phyloP scores from a whole-genome alignment of 2,329 filamentous ascomycete genomes.

The Zelopaecilomyces penicillatus region DNA sequence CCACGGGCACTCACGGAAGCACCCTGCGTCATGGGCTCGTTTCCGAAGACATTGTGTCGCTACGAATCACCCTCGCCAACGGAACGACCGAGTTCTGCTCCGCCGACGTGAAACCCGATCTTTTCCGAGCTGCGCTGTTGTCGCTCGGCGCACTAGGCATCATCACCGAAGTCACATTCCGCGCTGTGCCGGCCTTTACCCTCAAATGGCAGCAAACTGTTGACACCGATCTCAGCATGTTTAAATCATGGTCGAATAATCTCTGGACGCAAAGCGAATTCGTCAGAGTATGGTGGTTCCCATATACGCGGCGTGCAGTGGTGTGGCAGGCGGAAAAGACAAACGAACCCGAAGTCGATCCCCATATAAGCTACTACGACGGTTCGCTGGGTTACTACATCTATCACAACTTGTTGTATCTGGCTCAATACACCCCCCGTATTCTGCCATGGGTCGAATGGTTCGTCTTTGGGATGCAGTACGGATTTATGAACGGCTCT shows the following conservation, averaged over 20 bases:
- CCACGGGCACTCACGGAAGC: slow-evolving; percentile 88
- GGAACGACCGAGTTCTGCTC: slow-evolving; percentile 66
- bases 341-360: slow-evolving; percentile 47
- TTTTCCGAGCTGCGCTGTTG: slow-evolving; percentile 82
- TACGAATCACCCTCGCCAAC: slow-evolving; percentile 76
- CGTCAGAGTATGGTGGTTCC: slow-evolving; percentile 95
- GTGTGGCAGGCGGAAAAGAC: slow-evolving; percentile 85
- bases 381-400: slow-evolving; percentile 74
- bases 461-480: slow-evolving; percentile 97
- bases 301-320: slow-evolving; percentile 79
- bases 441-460: slow-evolving; percentile 85
- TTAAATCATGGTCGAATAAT: slow-evolving; percentile 61
- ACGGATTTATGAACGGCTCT: slow-evolving; percentile 70
- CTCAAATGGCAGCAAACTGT: slow-evolving; percentile 80
- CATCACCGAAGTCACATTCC: slow-evolving; percentile 80
- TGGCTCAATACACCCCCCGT: slow-evolving; percentile 68
- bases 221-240: slow-evolving; percentile 58
- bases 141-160: slow-evolving; percentile 87
- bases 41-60: slow-evolving; percentile 63
- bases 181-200: slow-evolving; percentile 72
- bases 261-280: slow-evolving; percentile 85
- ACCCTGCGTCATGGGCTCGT: slow-evolving; percentile 76
- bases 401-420: slow-evolving; percentile 83
- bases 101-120: slow-evolving; percentile 59
- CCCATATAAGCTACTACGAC: slow-evolving; percentile 70